Base-by-base conservation (phyloP, 305 asterid species). In the Fraxinus floribunda region DNA sequence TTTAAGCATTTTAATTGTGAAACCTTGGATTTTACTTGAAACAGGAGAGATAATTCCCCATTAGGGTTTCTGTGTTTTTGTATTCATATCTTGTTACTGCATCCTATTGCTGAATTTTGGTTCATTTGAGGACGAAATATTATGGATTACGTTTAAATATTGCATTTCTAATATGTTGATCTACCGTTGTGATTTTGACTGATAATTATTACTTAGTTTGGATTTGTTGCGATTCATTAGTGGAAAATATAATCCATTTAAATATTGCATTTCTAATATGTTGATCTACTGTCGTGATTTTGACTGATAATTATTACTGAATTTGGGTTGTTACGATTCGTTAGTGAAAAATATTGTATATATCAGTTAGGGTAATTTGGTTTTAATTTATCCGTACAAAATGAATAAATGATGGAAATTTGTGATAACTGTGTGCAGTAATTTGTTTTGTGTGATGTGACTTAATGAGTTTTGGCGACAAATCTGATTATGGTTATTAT, bases 1-100 rank as follows among this genome's bases (percentile, higher is more conserved):
- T 85, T 79, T 64, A 62, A 75, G 30, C 38, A 68, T 66, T 70
- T 20, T 64, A 34, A 30, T 79, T 20, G 11, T 16, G 36, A 41
- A 75, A 82, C 77, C 16, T 5, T 62, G 15, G 15, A 41, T 10
- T 46, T 46, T 46, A 46, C 57, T 46, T 46, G 57, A 16, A 46
- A 13, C 57, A 3, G 18, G n/a, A 20, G 29, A 62, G 34, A 62
- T 7, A 62, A 20, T 22, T 62, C 32, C 26, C 34, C 72, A 62
- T 22, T 9, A 22, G 32, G 34, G 34, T 18, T 18, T 5, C 30
- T 22, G 32, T 8, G 29, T 62, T 66, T 32, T 11, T 66, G 16
- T 9, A 29, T 35, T 26, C 35, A 11, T 66, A 66, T 3, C 74
- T 66, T 3, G 16, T 24, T 66, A 29, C 55, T 26, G 74, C 5